phyloP scores from a whole-genome alignment of 352 stramenopile genomes.

The Phytopythium litorale region DNA sequence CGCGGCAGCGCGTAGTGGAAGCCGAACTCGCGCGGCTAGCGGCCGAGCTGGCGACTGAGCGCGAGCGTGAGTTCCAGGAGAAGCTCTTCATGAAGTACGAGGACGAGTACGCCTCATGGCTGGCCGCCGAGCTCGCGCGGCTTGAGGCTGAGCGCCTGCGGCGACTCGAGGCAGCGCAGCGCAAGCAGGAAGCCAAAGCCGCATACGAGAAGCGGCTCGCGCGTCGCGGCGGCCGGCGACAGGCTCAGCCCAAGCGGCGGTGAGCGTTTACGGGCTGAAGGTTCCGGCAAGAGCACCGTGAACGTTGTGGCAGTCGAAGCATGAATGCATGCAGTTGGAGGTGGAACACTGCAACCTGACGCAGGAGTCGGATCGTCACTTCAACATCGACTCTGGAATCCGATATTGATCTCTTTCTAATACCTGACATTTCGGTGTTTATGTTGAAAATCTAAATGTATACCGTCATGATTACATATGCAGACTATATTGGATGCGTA shows the following conservation, averaged over 20 bases:
- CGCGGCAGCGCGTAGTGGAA: constrained; percentile 47
- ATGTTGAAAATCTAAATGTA: too few species aligned
- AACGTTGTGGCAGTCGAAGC: too few species aligned
- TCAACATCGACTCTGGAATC: too few species aligned
- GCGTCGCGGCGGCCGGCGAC: constrained; percentile 48
- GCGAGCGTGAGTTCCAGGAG: constrained; percentile 48
- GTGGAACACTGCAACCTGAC: too few species aligned
- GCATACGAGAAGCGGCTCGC: constrained; percentile 50
- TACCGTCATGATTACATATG: too few species aligned
- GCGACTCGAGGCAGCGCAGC: constrained; percentile 35
- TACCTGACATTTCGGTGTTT: too few species aligned
- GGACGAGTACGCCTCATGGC: constrained; percentile 60
- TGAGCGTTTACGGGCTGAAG: neutral
- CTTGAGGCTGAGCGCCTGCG: constrained; percentile 36
- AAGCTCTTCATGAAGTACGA: constrained; percentile 65
- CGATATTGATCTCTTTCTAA: too few species aligned
- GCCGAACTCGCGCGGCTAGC: constrained; percentile 33
- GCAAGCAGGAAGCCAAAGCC: constrained; percentile 42
- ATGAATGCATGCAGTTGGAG: too few species aligned
- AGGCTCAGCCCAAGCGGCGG: constrained; percentile 11
- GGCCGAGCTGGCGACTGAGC: constrained; percentile 28
- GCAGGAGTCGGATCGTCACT: too few species aligned
- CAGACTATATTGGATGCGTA: too few species aligned
- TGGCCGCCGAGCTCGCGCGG: constrained; percentile 38
- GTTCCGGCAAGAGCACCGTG: too few species aligned